Evolutionary conservation across 345 rosid genomes (phyloP).

Genomic region (Melastoma malabathricum): DNA sequence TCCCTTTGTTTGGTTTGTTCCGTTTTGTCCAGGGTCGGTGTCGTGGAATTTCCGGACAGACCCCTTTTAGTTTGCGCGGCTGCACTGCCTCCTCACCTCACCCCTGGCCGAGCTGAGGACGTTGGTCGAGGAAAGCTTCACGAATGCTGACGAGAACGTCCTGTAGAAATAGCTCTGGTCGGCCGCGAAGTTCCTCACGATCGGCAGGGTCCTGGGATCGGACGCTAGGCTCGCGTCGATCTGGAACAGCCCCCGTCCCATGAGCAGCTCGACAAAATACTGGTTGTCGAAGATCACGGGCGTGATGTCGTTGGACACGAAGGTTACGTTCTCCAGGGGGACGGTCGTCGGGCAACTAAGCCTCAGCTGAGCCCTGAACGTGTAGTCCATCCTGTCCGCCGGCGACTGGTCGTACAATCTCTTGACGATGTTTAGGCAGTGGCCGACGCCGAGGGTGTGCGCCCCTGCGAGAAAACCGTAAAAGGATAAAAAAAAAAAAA

Average conservation of each 20-base stretch:
- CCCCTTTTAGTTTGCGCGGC: constrained; percentile 1
- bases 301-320: constrained; percentile 11
- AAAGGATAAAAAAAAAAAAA: background rate
- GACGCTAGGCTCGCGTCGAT: constrained; percentile 10
- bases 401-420: constrained; percentile 8
- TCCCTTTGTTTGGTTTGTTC: too few relatives aligned
- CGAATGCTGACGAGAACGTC: constrained; percentile 12
- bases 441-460: constrained; percentile 14
- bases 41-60: too few relatives aligned
- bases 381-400: constrained; percentile 1
- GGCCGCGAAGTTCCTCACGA: constrained; percentile 7
- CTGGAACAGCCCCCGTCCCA: constrained; percentile 12
- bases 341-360: constrained; percentile 8
- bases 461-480: constrained; percentile 13
- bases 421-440: constrained; percentile 15
- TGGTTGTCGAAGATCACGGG: constrained; percentile 17
- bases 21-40: too few relatives aligned
- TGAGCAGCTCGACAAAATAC: constrained; percentile 4
- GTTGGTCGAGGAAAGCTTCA: constrained; percentile 11
- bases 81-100: constrained; percentile 18
- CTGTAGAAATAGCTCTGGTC: constrained; percentile 9
- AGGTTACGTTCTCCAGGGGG: constrained; percentile 9
- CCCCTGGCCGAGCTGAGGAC: constrained; percentile 4
- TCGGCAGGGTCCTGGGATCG: constrained; percentile 14
- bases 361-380: constrained; percentile 7